phyloP scores from a whole-genome alignment of 768 basidiomycete genomes.

The Mycena floridula region DNA sequence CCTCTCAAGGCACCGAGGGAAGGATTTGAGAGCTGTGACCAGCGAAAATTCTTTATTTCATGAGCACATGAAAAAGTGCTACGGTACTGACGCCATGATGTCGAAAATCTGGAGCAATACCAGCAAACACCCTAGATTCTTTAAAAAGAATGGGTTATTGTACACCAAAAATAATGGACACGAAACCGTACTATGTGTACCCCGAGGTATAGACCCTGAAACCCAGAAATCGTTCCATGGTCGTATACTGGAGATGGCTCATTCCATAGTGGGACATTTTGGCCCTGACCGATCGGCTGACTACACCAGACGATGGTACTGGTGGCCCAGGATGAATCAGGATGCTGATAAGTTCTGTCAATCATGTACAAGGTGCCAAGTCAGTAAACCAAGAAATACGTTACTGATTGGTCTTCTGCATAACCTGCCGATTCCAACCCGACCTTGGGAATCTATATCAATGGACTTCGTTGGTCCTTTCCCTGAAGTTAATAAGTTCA shows the following conservation, averaged over 20 bases:
- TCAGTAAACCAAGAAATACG: background rate
- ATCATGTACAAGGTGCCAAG: background rate
- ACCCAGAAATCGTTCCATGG: too few relatives aligned
- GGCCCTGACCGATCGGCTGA: slow-evolving; percentile 11
- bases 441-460: slow-evolving; percentile 14
- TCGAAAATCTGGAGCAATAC: too few relatives aligned
- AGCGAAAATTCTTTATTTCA: too few relatives aligned
- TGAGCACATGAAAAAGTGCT: too few relatives aligned
- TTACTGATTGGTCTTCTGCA: background rate
- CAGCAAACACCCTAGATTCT: too few relatives aligned
- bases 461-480: slow-evolving; percentile 22
- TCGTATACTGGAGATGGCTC: background rate
- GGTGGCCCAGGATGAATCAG: background rate
- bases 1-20: too few relatives aligned
- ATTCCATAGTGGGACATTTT: background rate
- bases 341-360: background rate
- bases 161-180: too few relatives aligned
- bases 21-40: too few relatives aligned
- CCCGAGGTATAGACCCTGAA: too few relatives aligned
- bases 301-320: slow-evolving; percentile 19
- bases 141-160: too few relatives aligned
- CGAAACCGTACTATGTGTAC: too few relatives aligned
- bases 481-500: slow-evolving; percentile 10
- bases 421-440: background rate
- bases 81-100: too few relatives aligned